These are phyloP conservation scores for Rosa lucieae DNA, from an alignment of 306 rosid species.

Conservation along the genomic window DNA sequence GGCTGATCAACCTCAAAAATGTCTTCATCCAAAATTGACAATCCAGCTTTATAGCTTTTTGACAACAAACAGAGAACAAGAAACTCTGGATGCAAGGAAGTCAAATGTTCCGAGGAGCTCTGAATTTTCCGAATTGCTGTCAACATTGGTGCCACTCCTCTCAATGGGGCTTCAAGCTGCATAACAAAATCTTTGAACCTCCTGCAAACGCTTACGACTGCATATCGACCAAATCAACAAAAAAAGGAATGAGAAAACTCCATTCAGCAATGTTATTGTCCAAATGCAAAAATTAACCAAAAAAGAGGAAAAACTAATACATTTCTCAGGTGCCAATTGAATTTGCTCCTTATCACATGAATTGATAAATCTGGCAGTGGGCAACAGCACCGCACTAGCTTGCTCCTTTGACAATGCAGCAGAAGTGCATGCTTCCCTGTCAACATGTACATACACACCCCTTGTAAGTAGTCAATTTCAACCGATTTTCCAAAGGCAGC, in stretches of 20 bases:
- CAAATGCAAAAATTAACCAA: too few species aligned
- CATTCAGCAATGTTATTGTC: not conserved
- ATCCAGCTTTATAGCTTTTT: slow-evolving; percentile 80
- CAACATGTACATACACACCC: slow-evolving; percentile 19
- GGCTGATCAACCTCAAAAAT: slow-evolving; percentile 86
- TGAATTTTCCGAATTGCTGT: slow-evolving; percentile 74
- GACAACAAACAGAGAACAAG: slow-evolving; percentile 83
- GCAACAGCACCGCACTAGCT: slow-evolving; percentile 44
- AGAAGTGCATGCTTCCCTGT: slow-evolving; percentile 73
- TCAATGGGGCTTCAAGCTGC: slow-evolving; percentile 73
- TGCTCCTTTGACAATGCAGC: slow-evolving; percentile 50
- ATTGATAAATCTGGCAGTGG: slow-evolving; percentile 50
- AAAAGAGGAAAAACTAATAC: slow-evolving; percentile 34
- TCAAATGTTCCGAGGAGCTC: slow-evolving; percentile 67
- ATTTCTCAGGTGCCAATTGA: slow-evolving; percentile 75
- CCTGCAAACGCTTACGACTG: slow-evolving; percentile 79
- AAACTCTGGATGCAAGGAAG: slow-evolving; percentile 78
- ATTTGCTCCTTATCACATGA: slow-evolving; percentile 70
- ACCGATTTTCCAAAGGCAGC: not conserved
- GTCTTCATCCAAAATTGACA: slow-evolving; percentile 71
- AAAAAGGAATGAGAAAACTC: not conserved
- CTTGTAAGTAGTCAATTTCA: not conserved
- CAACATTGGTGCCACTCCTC: slow-evolving; percentile 82
- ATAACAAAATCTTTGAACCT: slow-evolving; percentile 70
- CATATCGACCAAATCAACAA: slow-evolving; percentile 26